Evolutionary conservation across 257 asterid species (phyloP), one percentile per base, ranked within the genome.

Genomic region (Solanum tarijense): DNA sequence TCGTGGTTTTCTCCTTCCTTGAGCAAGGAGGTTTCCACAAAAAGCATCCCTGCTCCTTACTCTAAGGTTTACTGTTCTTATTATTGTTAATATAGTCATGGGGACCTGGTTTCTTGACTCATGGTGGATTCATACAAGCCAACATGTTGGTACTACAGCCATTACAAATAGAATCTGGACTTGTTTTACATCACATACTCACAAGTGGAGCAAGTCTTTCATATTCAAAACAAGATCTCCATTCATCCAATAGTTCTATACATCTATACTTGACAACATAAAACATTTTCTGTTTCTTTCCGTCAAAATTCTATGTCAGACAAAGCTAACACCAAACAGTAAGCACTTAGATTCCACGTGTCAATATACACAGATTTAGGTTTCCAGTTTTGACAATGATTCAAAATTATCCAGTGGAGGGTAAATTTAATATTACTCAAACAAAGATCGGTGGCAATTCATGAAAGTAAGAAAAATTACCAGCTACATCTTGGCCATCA

Each of bases 401-500:
- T 9, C 14, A 38, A n/a, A 75, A 38, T 12, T 73, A 73, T 27
- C 29, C 82, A 14, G 14, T 32, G 9, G 12, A 48, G 60, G 60
- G 60, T 48, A 60, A 23, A 60, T 3, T 21, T 34, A 12, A 39
- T 76, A 32, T 23, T 11, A 39, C 43, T 46, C 55, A 75, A 75
- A 29, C 25, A n/a, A 62, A 32, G 20, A 48, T 14, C 8, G 20
- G 60, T 48, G 7, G 60, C 21, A 48, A 48, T 48, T 48, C 3
- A 48, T 48, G 21, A 6, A 48, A 14, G 60, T 52, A 16, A 6
- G 62, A 52, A 25, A 72, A 14, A 16, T 76, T 60, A 95, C 98
- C 97, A n/a, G 98, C 98, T 46, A 95, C 98, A 89, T 95, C 97
- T 38, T 72, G 93, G 41, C 94, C 93, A 52, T 94, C 95, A 81